A percentile compares a stretch with the other conserved stretches of the same genome.
These are phyloP conservation scores for Saksenaea vasiformis DNA, from an alignment of 371 early-diverging fungal genomes.

Conservation along the genomic window DNA sequence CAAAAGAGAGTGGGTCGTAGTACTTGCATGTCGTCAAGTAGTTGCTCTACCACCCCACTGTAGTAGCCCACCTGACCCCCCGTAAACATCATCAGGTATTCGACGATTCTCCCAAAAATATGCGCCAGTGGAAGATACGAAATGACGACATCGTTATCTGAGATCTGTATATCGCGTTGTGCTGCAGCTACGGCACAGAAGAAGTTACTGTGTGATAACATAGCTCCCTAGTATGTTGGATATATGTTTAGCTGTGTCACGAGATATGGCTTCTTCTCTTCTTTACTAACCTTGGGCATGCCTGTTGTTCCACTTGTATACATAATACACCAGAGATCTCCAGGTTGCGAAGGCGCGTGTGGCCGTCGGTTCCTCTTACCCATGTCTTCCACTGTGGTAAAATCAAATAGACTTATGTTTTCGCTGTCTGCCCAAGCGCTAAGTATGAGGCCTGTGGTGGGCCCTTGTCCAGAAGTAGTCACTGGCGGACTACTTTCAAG, in stretches of 20 bases:
- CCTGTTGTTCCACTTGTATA: conserved; percentile 64
- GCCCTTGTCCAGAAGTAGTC: not conserved
- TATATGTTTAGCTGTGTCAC: not conserved
- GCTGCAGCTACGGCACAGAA: conserved; percentile 24
- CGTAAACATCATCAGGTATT: conserved; percentile 11
- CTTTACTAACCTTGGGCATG: conserved; percentile 53
- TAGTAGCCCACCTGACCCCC: conserved; percentile 81
- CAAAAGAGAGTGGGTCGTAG: conserved; percentile 84
- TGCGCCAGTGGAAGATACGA: conserved; percentile 94
- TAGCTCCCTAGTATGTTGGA: conserved; percentile 42
- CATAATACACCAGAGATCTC: conserved; percentile 60
- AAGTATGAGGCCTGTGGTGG: conserved; percentile 25
- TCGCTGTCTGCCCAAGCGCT: conserved; percentile 54
- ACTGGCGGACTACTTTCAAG: conserved; percentile 37
- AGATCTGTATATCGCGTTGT: conserved; percentile 11
- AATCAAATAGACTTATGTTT: conserved; percentile 52
- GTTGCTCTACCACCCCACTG: conserved; percentile 75
- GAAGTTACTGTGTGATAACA: conserved; percentile 59
- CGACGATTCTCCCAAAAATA: conserved; percentile 80
- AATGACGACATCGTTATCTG: conserved; percentile 41
- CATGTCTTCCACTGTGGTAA: conserved; percentile 64
- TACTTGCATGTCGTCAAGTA: conserved; percentile 83
- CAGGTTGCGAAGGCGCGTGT: conserved; percentile 44
- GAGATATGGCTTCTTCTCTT: not conserved
- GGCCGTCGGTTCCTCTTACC: conserved; percentile 40